Evolutionary conservation across 192 early-diverging fungal genomes (phyloP).

Genomic region (Gaertneriomyces semiglobifer): DNA sequence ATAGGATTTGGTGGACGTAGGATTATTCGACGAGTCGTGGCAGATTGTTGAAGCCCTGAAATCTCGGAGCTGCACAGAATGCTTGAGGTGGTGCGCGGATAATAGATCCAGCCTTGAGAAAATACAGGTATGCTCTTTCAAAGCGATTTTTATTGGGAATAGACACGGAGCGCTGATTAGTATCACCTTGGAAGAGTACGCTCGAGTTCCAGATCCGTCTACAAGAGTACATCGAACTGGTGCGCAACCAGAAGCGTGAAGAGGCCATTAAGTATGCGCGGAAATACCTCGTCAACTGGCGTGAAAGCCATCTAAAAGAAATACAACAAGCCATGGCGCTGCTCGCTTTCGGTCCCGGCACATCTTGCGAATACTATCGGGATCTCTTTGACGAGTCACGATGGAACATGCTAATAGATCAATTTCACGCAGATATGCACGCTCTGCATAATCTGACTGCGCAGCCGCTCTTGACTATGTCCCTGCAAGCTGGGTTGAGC

Average conservation of each 20-base stretch:
- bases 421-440: conserved; percentile 85
- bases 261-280: conserved; percentile 85
- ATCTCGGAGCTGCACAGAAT: conserved; percentile 76
- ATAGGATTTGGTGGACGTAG: conserved; percentile 83
- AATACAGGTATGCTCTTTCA: conserved; percentile 59
- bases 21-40: conserved; percentile 80
- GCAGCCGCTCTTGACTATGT: conserved; percentile 79
- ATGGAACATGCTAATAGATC: conserved; percentile 73
- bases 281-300: conserved; percentile 78
- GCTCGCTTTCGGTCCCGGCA: conserved; percentile 77
- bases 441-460: conserved; percentile 82
- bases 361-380: conserved; percentile 77
- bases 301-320: conserved; percentile 69
- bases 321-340: conserved; percentile 89
- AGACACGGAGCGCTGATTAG: no score
- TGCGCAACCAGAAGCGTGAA: conserved; percentile 52
- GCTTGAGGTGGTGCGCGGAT: conserved; percentile 90
- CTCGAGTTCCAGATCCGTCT: conserved; percentile 94
- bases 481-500: conserved; percentile 92
- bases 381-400: conserved; percentile 63
- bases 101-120: conserved; percentile 87
- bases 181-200: conserved; percentile 62
- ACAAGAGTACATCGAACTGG: conserved; percentile 94
- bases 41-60: conserved; percentile 77
- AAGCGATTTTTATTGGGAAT: no score